A percentile compares a stretch with the other conserved stretches of the same genome.
Conservation (phyloP, 768 basidiomycete species). For the Butyriboletus loyo region DNA sequence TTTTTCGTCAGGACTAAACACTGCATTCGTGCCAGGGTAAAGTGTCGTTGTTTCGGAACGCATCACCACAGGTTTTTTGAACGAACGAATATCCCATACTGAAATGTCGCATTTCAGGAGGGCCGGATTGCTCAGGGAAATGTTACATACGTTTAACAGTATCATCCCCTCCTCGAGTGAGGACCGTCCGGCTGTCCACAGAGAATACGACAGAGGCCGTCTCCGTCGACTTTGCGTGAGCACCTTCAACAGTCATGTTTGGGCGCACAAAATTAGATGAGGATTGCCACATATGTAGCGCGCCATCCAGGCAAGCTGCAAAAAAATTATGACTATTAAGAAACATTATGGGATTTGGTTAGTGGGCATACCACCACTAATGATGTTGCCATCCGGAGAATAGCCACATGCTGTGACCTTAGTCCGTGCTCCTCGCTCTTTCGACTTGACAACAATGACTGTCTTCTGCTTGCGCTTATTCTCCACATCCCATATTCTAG, state of each 20-base stretch:
- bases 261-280: slow-evolving; percentile 93
- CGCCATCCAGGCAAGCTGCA: slow-evolving; percentile 86
- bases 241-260: slow-evolving; percentile 79
- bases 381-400: slow-evolving; percentile 84
- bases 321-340: slow-evolving; percentile 1
- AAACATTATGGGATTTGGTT: slow-evolving; percentile 1
- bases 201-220: slow-evolving; percentile 87
- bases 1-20: slow-evolving; percentile 94
- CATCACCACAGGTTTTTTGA: slow-evolving; percentile 84
- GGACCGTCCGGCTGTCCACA: slow-evolving; percentile 78
- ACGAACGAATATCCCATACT: slow-evolving; percentile 95
- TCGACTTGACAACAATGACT: slow-evolving; percentile 95
- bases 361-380: slow-evolving; percentile 72
- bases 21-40: slow-evolving; percentile 91
- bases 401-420: slow-evolving; percentile 87
- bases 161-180: slow-evolving; percentile 91
- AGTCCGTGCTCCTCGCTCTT: slow-evolving; percentile 90
- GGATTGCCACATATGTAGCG: slow-evolving; percentile 90
- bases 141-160: slow-evolving; percentile 86
- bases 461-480: slow-evolving; percentile 92
- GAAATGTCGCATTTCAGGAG: slow-evolving; percentile 2
- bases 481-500: slow-evolving; percentile 91
- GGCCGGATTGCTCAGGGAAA: neutral
- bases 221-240: slow-evolving; percentile 83
- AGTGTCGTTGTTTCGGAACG: slow-evolving; percentile 64